Conservation (phyloP, 2,329 filamentous ascomycete genomes). For the Neofusicoccum laricinum region DNA sequence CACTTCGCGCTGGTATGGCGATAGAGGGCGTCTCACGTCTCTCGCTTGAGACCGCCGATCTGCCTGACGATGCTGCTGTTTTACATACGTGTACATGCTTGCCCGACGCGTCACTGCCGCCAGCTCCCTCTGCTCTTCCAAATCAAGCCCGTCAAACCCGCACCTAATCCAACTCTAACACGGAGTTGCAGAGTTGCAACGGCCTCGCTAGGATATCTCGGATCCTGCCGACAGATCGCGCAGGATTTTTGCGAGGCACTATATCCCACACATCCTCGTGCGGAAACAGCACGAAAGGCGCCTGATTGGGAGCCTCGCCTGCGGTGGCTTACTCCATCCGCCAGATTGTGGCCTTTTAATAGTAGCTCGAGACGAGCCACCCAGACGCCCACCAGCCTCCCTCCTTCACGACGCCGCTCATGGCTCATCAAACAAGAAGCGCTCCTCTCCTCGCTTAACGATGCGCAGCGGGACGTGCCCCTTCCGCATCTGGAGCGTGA, state of each 20-base stretch:
- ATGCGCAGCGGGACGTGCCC: constrained; percentile 64
- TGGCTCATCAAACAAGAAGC: constrained; percentile 48
- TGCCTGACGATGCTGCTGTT: not conserved
- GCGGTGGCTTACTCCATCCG: not conserved
- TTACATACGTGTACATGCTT: constrained; percentile 1
- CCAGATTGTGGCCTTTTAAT: not conserved
- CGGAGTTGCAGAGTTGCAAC: not conserved
- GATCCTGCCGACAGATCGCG: not conserved
- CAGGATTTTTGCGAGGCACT: not conserved
- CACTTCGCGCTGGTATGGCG: not conserved
- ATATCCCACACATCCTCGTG: not conserved
- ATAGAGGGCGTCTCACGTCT: not conserved
- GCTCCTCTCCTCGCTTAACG: constrained; percentile 67
- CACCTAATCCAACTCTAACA: not conserved
- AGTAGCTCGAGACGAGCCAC: not conserved
- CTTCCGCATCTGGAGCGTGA: constrained; percentile 69
- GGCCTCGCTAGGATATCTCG: not conserved
- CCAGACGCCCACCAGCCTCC: not conserved
- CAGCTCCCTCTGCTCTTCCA: not conserved
- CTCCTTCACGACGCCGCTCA: not conserved
- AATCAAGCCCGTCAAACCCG: not conserved
- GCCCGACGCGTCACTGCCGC: not conserved
- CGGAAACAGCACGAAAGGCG: not conserved
- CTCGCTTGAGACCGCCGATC: constrained; percentile 7
- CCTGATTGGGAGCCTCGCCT: not conserved